Evolutionary conservation across 2,329 filamentous ascomycete species (phyloP).

Genomic region (Aspergillus novofumigatus): DNA sequence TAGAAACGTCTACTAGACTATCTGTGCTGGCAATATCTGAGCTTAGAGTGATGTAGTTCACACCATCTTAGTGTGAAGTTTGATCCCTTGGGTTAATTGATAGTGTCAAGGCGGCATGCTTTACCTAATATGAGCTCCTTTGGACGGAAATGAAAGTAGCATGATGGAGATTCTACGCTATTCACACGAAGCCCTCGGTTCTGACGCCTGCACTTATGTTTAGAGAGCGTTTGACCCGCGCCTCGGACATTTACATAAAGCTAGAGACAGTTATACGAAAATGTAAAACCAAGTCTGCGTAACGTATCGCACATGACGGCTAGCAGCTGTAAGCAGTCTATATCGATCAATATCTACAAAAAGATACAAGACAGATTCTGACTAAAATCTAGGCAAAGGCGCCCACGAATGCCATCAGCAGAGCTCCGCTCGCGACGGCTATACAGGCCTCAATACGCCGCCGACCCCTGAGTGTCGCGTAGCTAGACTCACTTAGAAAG

Average conservation of each 20-base stretch:
- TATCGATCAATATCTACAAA: conserved; percentile 8
- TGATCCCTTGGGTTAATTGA: no score
- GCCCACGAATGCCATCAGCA: conserved; percentile 64
- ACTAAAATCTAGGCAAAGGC: conserved; percentile 54
- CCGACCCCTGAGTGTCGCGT: conserved; percentile 54
- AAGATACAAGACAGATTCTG: not conserved
- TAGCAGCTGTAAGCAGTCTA: not conserved
- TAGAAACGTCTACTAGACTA: no score
- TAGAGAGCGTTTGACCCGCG: not conserved
- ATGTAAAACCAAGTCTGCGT: not conserved
- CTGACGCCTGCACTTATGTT: not conserved
- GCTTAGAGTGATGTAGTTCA: no score
- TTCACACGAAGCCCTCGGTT: not conserved
- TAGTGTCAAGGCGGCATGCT: not conserved
- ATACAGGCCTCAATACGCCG: conserved; percentile 59
- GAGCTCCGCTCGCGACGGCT: conserved; percentile 56
- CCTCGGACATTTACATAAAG: not conserved
- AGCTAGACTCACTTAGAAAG: conserved; percentile 66
- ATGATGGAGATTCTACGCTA: not conserved
- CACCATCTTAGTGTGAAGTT: no score
- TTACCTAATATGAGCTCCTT: not conserved
- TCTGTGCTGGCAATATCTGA: no score
- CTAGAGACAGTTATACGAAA: not conserved
- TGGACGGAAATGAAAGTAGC: not conserved
- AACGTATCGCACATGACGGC: not conserved